Conservation (phyloP, 148 eudicot genomes). For the Camellia japonica region DNA sequence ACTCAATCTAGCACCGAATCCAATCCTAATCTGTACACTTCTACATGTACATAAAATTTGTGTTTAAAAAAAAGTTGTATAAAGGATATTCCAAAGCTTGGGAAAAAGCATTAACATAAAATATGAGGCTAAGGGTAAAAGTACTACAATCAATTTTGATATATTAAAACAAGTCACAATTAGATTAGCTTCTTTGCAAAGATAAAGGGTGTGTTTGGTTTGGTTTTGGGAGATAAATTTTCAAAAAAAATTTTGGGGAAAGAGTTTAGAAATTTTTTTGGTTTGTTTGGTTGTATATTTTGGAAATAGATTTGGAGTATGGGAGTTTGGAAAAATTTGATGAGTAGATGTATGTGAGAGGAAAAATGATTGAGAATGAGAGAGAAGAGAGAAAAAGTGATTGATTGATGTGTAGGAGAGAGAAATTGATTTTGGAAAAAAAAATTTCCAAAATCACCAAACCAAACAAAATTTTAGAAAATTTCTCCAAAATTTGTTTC, state of each 20-base stretch:
- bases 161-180: not conserved
- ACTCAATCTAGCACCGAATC: constrained; percentile 6
- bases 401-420: too few relatives aligned
- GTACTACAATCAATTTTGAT: not conserved
- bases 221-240: too few relatives aligned
- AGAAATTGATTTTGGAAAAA: too few relatives aligned
- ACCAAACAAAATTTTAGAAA: not conserved
- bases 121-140: not conserved
- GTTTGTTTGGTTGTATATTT: too few relatives aligned
- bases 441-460: not conserved
- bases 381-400: too few relatives aligned
- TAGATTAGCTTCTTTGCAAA: constrained; percentile 8
- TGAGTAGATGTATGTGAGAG: too few relatives aligned
- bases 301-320: too few relatives aligned
- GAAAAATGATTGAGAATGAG: too few relatives aligned
- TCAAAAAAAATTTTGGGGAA: too few relatives aligned
- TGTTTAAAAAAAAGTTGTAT: not conserved
- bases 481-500: too few relatives aligned
- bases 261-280: too few relatives aligned
- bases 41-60: not conserved
- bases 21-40: not conserved
- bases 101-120: not conserved
- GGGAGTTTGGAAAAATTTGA: too few relatives aligned
- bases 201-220: not conserved
- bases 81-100: not conserved